These are phyloP conservation scores for Phlyctochytrium bullatum DNA, from an alignment of 192 early-diverging fungal species.

Conservation along the genomic window DNA sequence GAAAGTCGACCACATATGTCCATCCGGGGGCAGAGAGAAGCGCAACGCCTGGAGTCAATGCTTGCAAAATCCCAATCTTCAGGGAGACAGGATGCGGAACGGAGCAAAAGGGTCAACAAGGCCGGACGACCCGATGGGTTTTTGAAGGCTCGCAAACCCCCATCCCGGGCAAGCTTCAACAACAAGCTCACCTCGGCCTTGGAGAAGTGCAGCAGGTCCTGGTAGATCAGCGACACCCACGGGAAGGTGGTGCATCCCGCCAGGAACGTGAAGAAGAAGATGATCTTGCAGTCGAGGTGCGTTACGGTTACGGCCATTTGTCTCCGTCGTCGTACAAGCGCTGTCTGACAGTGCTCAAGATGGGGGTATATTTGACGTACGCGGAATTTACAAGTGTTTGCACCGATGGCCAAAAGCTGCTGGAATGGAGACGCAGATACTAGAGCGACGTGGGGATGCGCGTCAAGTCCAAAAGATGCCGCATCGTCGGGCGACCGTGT, in stretches of 20 bases:
- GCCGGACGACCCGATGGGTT: too few relatives aligned
- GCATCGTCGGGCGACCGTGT: slow-evolving; percentile 93
- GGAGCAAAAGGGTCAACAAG: neutral
- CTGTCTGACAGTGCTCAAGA: too few relatives aligned
- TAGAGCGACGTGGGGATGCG: too few relatives aligned
- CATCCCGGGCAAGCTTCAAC: neutral
- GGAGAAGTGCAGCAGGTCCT: neutral
- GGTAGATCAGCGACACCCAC: neutral
- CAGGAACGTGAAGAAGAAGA: slow-evolving; percentile 5
- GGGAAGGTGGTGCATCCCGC: slow-evolving; percentile 1
- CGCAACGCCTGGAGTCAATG: neutral
- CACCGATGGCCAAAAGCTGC: too few relatives aligned
- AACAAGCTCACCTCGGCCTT: neutral
- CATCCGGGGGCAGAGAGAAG: neutral
- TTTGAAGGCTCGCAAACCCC: too few relatives aligned
- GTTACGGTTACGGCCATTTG: too few relatives aligned
- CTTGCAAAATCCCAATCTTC: neutral
- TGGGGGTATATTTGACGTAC: too few relatives aligned
- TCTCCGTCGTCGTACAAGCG: too few relatives aligned
- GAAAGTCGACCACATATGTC: neutral
- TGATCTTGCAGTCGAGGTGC: neutral
- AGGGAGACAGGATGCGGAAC: neutral
- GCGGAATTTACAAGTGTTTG: too few relatives aligned
- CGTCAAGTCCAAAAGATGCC: slow-evolving; percentile 62
- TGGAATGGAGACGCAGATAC: too few relatives aligned